Conservation (phyloP, 306 rosid species). For the Rosa persica region DNA sequence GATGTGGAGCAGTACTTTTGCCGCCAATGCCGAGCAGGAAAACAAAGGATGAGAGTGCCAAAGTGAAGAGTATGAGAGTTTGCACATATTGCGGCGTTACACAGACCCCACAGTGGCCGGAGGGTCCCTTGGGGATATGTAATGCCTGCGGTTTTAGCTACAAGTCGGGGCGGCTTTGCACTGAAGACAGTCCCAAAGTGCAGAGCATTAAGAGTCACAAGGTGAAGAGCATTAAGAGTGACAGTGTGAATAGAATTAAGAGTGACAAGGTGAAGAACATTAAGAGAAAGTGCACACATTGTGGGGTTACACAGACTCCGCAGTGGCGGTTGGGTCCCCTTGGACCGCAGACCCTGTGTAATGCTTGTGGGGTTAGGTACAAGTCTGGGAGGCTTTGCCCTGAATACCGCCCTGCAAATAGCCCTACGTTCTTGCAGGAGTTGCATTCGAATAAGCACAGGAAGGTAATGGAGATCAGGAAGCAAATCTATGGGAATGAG, state of each 20-base stretch:
- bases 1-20: neutral
- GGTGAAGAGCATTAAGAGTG: neutral
- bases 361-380: slow-evolving; percentile 76
- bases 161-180: neutral
- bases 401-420: slow-evolving; percentile 73
- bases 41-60: neutral
- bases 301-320: slow-evolving; percentile 67
- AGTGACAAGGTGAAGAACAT: slow-evolving; percentile 1
- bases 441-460: slow-evolving; percentile 75
- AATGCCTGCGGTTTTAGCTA: neutral
- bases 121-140: neutral
- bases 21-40: neutral
- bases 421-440: slow-evolving; percentile 57
- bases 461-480: slow-evolving; percentile 71
- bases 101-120: neutral
- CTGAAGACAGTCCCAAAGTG: slow-evolving; percentile 11
- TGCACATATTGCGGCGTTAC: neutral
- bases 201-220: no score
- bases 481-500: slow-evolving; percentile 31
- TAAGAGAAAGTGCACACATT: slow-evolving; percentile 67
- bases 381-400: slow-evolving; percentile 72
- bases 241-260: neutral
- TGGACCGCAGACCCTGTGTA: slow-evolving; percentile 74
- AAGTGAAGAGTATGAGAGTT: neutral
- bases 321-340: slow-evolving; percentile 78